Evolutionary conservation across 345 rosid species (phyloP).

Genomic region (Orychophragmus violaceus): DNA sequence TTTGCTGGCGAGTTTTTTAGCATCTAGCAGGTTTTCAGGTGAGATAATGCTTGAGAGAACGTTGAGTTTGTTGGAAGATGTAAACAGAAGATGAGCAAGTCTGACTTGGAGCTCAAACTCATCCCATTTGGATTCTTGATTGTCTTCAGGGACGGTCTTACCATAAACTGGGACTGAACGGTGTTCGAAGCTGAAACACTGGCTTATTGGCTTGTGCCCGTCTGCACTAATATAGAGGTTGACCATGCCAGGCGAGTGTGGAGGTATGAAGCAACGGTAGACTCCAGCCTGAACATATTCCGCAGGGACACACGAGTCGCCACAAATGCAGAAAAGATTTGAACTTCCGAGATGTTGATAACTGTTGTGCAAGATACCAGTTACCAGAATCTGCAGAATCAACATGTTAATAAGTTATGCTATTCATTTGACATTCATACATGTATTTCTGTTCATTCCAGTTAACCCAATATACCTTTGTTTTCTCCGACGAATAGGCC

Average conservation of each 20-base stretch:
- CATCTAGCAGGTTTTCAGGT: constrained; percentile 48
- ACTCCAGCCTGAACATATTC: constrained; percentile 75
- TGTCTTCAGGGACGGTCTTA: constrained; percentile 34
- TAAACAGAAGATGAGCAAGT: constrained; percentile 70
- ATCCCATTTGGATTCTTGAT: constrained; percentile 50
- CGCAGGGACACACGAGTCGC: constrained; percentile 50
- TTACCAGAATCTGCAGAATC: constrained; percentile 54
- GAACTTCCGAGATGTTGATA: constrained; percentile 50
- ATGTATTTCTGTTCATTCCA: neutral
- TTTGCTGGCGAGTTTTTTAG: constrained; percentile 48
- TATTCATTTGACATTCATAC: neutral
- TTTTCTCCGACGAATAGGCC: constrained; percentile 74
- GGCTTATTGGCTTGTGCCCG: constrained; percentile 75
- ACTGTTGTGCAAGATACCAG: constrained; percentile 61
- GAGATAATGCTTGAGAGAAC: constrained; percentile 52
- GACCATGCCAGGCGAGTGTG: constrained; percentile 60
- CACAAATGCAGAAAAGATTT: constrained; percentile 65
- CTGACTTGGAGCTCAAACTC: constrained; percentile 68
- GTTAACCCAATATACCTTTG: constrained; percentile 49
- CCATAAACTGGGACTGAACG: constrained; percentile 37
- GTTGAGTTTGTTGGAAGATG: constrained; percentile 55
- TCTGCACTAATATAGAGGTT: constrained; percentile 70
- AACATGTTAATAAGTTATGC: neutral
- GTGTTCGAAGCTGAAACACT: constrained; percentile 67
- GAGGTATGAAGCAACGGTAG: constrained; percentile 69